Evolutionary conservation across 345 rosid genomes (phyloP), one percentile per base, ranked within the genome.

Genomic region (Lepidium didymum): DNA sequence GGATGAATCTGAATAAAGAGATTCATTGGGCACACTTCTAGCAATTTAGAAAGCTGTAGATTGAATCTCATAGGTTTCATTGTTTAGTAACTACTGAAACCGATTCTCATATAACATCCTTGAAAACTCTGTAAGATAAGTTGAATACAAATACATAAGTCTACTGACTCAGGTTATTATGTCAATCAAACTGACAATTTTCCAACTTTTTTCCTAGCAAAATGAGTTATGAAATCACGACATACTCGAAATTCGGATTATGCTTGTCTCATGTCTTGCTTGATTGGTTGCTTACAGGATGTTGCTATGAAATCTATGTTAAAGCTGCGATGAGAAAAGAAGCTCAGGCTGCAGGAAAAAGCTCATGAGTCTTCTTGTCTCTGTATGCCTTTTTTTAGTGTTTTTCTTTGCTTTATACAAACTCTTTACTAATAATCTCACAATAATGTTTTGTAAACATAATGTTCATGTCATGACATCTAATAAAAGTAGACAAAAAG

Each of bases 241-340:
- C 16, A 25, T 13, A 45, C 13, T 19, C 31, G 42, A 9, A 69
- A 4, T 38, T 41, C 3, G 16, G 29, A 37, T 37, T 57, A 38
- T 57, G 40, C 11, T 56, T 23, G 34, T 68, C 56, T 37, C 7
- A 36, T 51, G 19, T 51, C 53, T 21, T 34, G 46, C 18, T 57
- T 57, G 0, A 5, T 10, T 38, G 34, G 31, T 7, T 15, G 31
- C 4, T 54, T 56, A 69, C 85, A 88, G 89, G 95, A 27, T 91
- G 90, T 74, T 86, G 92, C 87, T 91, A 86, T 78, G 96, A 89
- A 75, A 85, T 89, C 57, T 89, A 82, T 70, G 96, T 81, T 68
- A 84, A 47, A 81, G 84, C 91, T 29, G 68, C 66, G 1, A 86
- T 78, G 90, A 79, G 89, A 72, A 85, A 87, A 82, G 92, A 82